phyloP scores from a whole-genome alignment of 192 early-diverging fungal species.

The Lobulomyces angularis region DNA sequence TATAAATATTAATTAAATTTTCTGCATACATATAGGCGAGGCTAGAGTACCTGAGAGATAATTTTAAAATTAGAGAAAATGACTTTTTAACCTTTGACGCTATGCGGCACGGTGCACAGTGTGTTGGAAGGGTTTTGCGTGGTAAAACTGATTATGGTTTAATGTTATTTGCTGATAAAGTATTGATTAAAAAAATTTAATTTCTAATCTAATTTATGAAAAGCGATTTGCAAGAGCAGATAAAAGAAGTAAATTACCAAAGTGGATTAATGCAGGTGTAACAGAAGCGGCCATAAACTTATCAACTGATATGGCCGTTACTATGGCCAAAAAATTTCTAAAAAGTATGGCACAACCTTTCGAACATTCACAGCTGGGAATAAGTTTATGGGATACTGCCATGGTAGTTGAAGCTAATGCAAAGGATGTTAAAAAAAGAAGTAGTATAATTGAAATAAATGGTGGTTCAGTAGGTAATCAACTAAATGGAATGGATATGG shows the following conservation, averaged over 20 bases:
- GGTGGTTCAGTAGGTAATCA: no score
- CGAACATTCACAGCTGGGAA: slow-evolving; percentile 65
- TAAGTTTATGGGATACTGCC: slow-evolving; percentile 63
- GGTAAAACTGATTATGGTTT: slow-evolving; percentile 98
- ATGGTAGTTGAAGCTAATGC: no score
- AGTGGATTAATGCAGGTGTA: slow-evolving; percentile 88
- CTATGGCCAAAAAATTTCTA: slow-evolving; percentile 82
- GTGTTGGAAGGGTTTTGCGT: slow-evolving; percentile 90
- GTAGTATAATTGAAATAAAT: no score
- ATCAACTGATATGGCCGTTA: slow-evolving; percentile 94
- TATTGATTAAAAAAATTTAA: slow-evolving; percentile 11
- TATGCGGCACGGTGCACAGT: slow-evolving; percentile 97
- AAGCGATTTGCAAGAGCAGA: slow-evolving; percentile 84
- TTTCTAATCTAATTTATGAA: neutral
- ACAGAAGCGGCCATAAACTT: slow-evolving; percentile 79
- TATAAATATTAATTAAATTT: neutral
- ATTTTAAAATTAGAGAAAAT: slow-evolving; percentile 89
- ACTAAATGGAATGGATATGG: no score
- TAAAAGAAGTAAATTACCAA: slow-evolving; percentile 89
- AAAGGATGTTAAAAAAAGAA: no score
- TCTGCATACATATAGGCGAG: slow-evolving; percentile 44
- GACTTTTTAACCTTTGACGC: slow-evolving; percentile 99
- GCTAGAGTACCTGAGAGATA: slow-evolving; percentile 88
- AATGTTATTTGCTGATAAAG: slow-evolving; percentile 98
- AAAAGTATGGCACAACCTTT: slow-evolving; percentile 93